A percentile compares a stretch with the other conserved stretches of the same genome.
These are phyloP conservation scores for Leishmania tarentolae DNA, from an alignment of 208 protist genomes.

Conservation along the genomic window DNA sequence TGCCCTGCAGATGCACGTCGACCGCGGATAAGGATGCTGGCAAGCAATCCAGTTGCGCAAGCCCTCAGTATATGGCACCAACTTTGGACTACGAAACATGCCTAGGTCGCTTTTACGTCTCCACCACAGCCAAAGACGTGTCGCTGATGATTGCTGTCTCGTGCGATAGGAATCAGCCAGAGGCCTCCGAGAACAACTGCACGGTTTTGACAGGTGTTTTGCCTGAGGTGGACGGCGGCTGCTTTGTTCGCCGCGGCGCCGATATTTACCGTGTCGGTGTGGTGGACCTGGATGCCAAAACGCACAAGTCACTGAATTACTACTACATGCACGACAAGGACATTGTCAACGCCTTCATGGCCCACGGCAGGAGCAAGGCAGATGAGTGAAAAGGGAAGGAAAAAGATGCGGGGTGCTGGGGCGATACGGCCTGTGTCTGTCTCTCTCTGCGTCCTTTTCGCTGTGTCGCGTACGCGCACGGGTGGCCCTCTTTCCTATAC, in stretches of 20 bases:
- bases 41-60: neutral
- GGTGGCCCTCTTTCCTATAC: neutral
- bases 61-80: slow-evolving; percentile 23
- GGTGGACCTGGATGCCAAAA: slow-evolving; percentile 78
- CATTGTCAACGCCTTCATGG: slow-evolving; percentile 49
- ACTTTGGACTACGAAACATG: slow-evolving; percentile 39
- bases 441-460: slow-evolving; percentile 1
- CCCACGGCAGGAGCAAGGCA: neutral
- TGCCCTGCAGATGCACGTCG: slow-evolving; percentile 25
- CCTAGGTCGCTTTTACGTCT: slow-evolving; percentile 66
- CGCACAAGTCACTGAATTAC: slow-evolving; percentile 60
- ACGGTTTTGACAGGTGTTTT: neutral
- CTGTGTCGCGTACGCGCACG: neutral
- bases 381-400: neutral
- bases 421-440: neutral
- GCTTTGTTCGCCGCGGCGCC: slow-evolving; percentile 19
- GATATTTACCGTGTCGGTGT: slow-evolving; percentile 60
- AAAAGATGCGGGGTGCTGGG: neutral
- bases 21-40: neutral
- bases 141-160: slow-evolving; percentile 64
- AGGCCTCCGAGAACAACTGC: neutral
- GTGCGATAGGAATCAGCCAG: slow-evolving; percentile 8
- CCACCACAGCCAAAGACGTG: slow-evolving; percentile 73
- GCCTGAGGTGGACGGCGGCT: slow-evolving; percentile 16
- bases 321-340: slow-evolving; percentile 60